A percentile compares a stretch with the other conserved stretches of the same genome.
phyloP scores from a whole-genome alignment of 257 asterid species.

The Lantana camara region DNA sequence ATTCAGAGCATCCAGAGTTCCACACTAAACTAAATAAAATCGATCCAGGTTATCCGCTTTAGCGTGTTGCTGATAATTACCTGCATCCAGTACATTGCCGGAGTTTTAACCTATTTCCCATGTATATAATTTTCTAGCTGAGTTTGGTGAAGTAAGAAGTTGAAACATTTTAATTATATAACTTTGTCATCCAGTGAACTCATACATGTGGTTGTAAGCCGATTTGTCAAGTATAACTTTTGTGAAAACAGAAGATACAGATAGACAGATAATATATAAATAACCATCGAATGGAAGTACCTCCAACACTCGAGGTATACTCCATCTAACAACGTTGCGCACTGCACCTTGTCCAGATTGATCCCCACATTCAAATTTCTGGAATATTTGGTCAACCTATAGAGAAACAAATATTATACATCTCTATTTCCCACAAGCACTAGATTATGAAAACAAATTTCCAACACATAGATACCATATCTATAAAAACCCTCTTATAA shows the following conservation, averaged over 20 bases:
- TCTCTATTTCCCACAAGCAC: too few relatives aligned
- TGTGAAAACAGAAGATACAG: background rate
- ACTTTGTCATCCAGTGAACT: background rate
- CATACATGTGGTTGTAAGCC: background rate
- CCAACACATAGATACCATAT: too few relatives aligned
- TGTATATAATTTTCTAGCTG: background rate
- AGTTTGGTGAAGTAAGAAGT: background rate
- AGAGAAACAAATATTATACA: background rate
- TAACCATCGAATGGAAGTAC: constrained; percentile 43
- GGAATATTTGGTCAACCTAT: constrained; percentile 81
- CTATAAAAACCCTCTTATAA: too few relatives aligned
- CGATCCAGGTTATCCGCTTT: too few relatives aligned
- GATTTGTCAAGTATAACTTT: background rate
- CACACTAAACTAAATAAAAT: too few relatives aligned
- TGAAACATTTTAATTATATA: background rate
- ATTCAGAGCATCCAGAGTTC: too few relatives aligned
- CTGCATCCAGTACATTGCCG: background rate
- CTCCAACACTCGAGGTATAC: constrained; percentile 74
- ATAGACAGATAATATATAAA: too few relatives aligned
- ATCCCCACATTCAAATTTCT: constrained; percentile 74
- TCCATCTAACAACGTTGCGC: constrained; percentile 80
- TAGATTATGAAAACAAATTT: too few relatives aligned
- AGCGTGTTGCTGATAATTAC: background rate
- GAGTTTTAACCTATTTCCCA: background rate
- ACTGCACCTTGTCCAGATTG: constrained; percentile 53